These are phyloP conservation scores for Corchorus olitorius DNA, from an alignment of 345 rosid genomes.

Conservation along the genomic window DNA sequence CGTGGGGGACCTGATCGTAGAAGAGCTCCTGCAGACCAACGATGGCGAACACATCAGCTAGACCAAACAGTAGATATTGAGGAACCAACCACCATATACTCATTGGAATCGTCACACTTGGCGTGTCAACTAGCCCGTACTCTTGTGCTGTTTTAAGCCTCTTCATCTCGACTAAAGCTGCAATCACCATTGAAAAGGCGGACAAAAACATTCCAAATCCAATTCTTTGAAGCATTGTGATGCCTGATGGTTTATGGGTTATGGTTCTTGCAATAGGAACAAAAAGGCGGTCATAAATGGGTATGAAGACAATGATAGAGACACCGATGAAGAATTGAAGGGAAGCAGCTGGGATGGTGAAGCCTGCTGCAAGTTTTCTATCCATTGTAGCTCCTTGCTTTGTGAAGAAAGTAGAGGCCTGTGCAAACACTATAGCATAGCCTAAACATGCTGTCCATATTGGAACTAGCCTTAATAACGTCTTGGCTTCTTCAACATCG, in stretches of 20 bases:
- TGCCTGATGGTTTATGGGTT: conserved; percentile 34
- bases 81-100: conserved; percentile 38
- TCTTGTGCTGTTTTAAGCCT: conserved; percentile 33
- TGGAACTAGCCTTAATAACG: conserved; percentile 45
- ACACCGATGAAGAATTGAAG: conserved; percentile 19
- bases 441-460: conserved; percentile 51
- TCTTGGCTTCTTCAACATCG: conserved; percentile 59
- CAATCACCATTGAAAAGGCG: conserved; percentile 27
- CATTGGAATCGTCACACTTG: conserved; percentile 28
- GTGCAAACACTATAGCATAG: conserved; percentile 50
- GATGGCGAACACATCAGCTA: conserved; percentile 32
- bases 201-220: conserved; percentile 37
- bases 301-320: conserved; percentile 32
- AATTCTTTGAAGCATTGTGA: conserved; percentile 39
- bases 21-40: conserved; percentile 44
- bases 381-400: conserved; percentile 62
- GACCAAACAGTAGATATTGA: conserved; percentile 31
- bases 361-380: conserved; percentile 36
- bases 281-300: conserved; percentile 48
- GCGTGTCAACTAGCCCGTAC: conserved; percentile 21
- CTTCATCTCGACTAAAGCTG: conserved; percentile 40
- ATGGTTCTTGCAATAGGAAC: conserved; percentile 44
- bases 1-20: conserved; percentile 36
- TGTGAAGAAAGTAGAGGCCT: conserved; percentile 54
- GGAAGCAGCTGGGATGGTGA: conserved; percentile 53